Percentiles rank a stretch among this genome's conserved stretches.
These are phyloP conservation scores for Trypethelium eluteriae DNA, from an alignment of 495 filamentous ascomycete genomes.

Conservation along the genomic window DNA sequence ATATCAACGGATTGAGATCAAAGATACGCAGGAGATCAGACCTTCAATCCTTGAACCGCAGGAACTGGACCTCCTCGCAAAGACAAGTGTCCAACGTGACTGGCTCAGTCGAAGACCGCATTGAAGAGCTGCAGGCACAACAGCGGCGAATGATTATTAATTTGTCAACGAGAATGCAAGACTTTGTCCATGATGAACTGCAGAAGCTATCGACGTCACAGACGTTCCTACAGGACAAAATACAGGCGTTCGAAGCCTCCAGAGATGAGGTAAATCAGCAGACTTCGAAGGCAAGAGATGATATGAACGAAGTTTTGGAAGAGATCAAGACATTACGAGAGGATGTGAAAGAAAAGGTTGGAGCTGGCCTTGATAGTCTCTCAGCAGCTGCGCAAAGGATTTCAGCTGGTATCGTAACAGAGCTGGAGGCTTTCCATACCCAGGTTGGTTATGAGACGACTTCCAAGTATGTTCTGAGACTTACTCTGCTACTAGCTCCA, in stretches of 20 bases:
- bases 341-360: constrained; percentile 76
- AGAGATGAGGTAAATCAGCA: constrained; percentile 60
- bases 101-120: constrained; percentile 60
- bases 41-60: constrained; percentile 69
- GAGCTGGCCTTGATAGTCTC: constrained; percentile 75
- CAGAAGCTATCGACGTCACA: constrained; percentile 58
- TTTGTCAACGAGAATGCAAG: constrained; percentile 60
- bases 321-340: constrained; percentile 84
- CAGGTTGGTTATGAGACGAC: constrained; percentile 42
- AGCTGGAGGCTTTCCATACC: constrained; percentile 71
- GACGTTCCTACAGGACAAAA: constrained; percentile 58
- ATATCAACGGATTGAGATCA: constrained; percentile 70
- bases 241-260: constrained; percentile 55
- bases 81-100: constrained; percentile 66
- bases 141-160: constrained; percentile 61
- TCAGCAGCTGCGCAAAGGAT: constrained; percentile 80
- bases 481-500: constrained; percentile 52
- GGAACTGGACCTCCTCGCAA: constrained; percentile 69
- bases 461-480: constrained; percentile 11
- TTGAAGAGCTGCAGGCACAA: constrained; percentile 58
- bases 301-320: constrained; percentile 85
- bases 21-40: constrained; percentile 78
- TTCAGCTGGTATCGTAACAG: constrained; percentile 80
- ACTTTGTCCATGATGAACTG: constrained; percentile 65
- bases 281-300: constrained; percentile 62